Evolutionary conservation across 106 monocot species (phyloP), one percentile per base, ranked within the genome.

Genomic region (Dioscorea alata): DNA sequence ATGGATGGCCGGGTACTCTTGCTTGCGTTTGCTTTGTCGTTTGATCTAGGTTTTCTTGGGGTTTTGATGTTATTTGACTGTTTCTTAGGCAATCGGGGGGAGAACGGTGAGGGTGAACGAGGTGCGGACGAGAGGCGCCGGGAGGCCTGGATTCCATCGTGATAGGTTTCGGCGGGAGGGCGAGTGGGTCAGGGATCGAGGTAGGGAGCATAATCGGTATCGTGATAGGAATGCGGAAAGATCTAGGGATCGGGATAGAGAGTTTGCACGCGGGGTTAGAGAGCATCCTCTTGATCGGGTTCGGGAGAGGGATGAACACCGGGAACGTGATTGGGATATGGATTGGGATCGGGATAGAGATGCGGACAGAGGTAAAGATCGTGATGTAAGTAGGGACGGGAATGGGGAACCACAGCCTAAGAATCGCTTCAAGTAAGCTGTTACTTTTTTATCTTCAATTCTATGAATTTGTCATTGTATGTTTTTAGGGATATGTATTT

Each of bases 1-100:
- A 96, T 96, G 96, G 76, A 96, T 84, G 88, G 91, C 63, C 77
- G 84, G 75, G 96, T 96, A 84, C 65, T 50, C 16, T 23, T 66
- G 25, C 32, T 6, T 50, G 65, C 13, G 54, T 4, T 69, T 72
- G 66, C 19, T 23, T 60, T 74, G 48, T 62, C 14, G 23, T 49
- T 69, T 13, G 66, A 3, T 33, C 0, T 1, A 23, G 54, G 63
- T 23, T 63, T 63, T 31, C 14, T 13, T 52, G 8, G 48, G 5
- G 0, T 15, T 49, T 53, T 17, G 21, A 32, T 2, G 15, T 2
- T 63, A 7, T 50, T 12, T 19, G 8, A 64, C 5, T 50, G 12
- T 24, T 8, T 48, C 14, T 13, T 25, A 16, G 24, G 9, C 61
- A 12, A 84, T 96, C 74, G 86, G 84, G 20, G 92, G 89, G 73